phyloP scores from a whole-genome alignment of 2,329 filamentous ascomycete genomes.

The Fusarium vanettenii region DNA sequence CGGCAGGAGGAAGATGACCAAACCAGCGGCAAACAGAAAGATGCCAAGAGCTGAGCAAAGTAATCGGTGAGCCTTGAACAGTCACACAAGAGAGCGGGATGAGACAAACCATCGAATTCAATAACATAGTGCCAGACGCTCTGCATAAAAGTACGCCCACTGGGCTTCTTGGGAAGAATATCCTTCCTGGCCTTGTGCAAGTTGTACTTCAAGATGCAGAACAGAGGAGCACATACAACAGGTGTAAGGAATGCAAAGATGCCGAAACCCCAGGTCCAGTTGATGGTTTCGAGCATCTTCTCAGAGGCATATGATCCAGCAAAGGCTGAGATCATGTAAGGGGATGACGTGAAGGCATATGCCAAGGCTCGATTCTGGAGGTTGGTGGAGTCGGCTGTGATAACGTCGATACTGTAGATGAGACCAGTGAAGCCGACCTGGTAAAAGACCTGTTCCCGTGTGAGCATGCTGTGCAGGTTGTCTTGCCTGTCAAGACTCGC shows the following conservation, averaged over 20 bases:
- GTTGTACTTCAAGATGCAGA: not conserved
- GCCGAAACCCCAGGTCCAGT: conserved; percentile 63
- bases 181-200: conserved; percentile 14
- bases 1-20: conserved; percentile 15
- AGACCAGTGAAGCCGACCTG: conserved; percentile 68
- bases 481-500: conserved; percentile 45
- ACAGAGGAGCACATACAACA: not conserved
- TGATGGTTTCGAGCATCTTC: conserved; percentile 47
- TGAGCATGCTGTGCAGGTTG: not conserved
- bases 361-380: conserved; percentile 50
- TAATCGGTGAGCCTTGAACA: not conserved
- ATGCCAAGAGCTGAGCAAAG: not conserved
- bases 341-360: conserved; percentile 52
- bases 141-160: conserved; percentile 1
- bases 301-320: conserved; percentile 72
- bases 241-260: conserved; percentile 63
- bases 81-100: not conserved
- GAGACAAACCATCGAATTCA: conserved; percentile 20
- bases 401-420: conserved; percentile 69
- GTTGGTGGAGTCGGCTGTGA: conserved; percentile 70
- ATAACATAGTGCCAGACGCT: conserved; percentile 10
- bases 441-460: conserved; percentile 63
- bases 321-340: conserved; percentile 58
- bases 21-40: conserved; percentile 11
- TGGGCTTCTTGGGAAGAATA: conserved; percentile 1